Conservation (phyloP, 331 rosid genomes). For the Malus hybrid region DNA sequence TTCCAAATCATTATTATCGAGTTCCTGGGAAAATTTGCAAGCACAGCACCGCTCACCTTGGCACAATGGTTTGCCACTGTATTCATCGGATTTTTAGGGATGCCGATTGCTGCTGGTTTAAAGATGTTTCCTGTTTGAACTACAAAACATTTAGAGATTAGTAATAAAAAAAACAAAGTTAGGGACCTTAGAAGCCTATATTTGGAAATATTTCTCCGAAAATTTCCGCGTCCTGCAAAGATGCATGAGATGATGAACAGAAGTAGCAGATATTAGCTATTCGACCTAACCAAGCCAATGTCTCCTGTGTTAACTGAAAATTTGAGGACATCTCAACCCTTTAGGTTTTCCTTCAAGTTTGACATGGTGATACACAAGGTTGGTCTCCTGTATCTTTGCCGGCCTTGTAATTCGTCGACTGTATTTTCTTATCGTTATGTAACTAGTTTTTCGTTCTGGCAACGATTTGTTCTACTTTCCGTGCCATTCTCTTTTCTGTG, state of each 20-base stretch:
- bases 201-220: neutral
- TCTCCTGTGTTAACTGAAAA: neutral
- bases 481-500: too few relatives aligned
- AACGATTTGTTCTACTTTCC: neutral
- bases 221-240: neutral
- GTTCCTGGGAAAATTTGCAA: constrained; percentile 86
- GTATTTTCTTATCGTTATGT: neutral
- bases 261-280: too few relatives aligned
- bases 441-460: neutral
- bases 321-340: neutral
- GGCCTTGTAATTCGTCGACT: neutral
- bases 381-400: neutral
- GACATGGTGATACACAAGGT: neutral
- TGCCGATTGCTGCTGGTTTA: constrained; percentile 81
- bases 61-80: constrained; percentile 60
- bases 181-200: neutral
- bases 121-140: constrained; percentile 66
- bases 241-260: neutral
- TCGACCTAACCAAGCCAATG: neutral
- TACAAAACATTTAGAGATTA: neutral
- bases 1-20: constrained; percentile 80
- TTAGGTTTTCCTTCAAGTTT: neutral
- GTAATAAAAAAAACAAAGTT: too few relatives aligned
- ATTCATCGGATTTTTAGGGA: constrained; percentile 62
- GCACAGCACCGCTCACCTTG: constrained; percentile 64